Evolutionary conservation across 1,284 basidiomycete species (phyloP), one percentile per base, ranked within the genome.

Genomic region (Cutaneotrichosporon sp.): DNA sequence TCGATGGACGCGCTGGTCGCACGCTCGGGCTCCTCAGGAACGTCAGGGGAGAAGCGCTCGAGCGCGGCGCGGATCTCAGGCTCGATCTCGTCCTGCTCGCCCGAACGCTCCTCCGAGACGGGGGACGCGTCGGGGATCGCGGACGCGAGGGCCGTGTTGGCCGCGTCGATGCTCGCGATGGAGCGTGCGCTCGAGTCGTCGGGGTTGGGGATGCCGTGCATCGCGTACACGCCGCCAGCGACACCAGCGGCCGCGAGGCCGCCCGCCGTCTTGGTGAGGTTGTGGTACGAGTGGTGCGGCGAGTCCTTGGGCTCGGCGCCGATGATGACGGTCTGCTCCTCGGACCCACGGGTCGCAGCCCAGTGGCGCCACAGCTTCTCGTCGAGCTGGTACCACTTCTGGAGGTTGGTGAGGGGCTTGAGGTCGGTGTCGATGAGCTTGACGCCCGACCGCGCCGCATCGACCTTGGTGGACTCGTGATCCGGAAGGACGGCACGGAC

Each of bases 381-480:
- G 78, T 97, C 94, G 61, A 93, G 79, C 66, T 85, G 80, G 63
- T 84, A 84, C 90, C 92, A 97, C 67, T 85, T 85, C 47, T 72
- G 74, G 54, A 97, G 72, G 71, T 88, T 85, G 33, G 80, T 75
- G 69, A 90, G 81, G 49, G 85, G 83, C 79, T 98, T 97, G 56
- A 87, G 82, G 79, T 95, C 95, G 50, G 95, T 82, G 76, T 97
- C 94, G 68, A 97, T 91, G 34, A 92, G 80, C 33, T 86, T 87
- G 43, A 90, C 83, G 20, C 79, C 79, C 4, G 63, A 67, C 33
- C 60, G 60, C 50, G 51, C 62, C 27, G 57, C n/a, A 22, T 63
- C 66, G 25, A 72, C 46, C 14, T 56, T 33, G 57, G 61, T 66
- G 31, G 56, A 59, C 38, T 63, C 11, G 55, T 25, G 11, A 54